Base-by-base conservation (phyloP, 108 stramenopile genomes). In the Asterionellopsis glacialis region DNA sequence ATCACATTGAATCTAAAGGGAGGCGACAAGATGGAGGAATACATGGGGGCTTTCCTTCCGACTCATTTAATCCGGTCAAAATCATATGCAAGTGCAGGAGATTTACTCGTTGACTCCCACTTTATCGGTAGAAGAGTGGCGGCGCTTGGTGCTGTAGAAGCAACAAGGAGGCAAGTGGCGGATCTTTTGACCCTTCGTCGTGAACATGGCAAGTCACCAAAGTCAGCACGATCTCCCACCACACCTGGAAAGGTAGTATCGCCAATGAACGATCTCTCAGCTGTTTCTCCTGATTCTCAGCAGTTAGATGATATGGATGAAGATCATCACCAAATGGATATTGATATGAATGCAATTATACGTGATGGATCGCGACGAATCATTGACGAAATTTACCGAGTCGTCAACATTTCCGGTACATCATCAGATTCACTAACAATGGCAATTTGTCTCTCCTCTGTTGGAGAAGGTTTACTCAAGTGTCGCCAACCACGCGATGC, bases 391-490 rank as follows among this genome's bases (percentile, higher is more conserved):
- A 76, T 87, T 11, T 72, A 65, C 33, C 64, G 80, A 15, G 74
- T 64, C 1, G 74, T 74, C 23, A 75, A 65, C 64, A 80, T 80
- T 39, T 58, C 70, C 26, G 70, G 55, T 45, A 63, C 78, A 11
- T 33, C 33, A 33, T 59, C 80, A 4, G 84, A 76, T 51, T 79
- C 81, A 12, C 55, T 92, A 22, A 82, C 82, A 45, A 73, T 81
- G 63, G 87, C 87, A 18, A 85, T 88, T 58, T 92, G 87, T 57
- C 69, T 92, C 18, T 86, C 87, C 15, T 82, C 85, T 11, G 81
- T 92, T n/a, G 91, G 91, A 12, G 91, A 92, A 62, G 81, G 83
- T 33, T 67, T 92, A 41, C 67, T 83, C 55, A 88, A 88, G 57
- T 70, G 82, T 39, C 73, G 81, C 0, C 91, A 88, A 57, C 85